A percentile compares a stretch with the other conserved stretches of the same genome.
Evolutionary conservation across 805 yeast species (phyloP).

Genomic region (Sporopachydermia quercuum): DNA sequence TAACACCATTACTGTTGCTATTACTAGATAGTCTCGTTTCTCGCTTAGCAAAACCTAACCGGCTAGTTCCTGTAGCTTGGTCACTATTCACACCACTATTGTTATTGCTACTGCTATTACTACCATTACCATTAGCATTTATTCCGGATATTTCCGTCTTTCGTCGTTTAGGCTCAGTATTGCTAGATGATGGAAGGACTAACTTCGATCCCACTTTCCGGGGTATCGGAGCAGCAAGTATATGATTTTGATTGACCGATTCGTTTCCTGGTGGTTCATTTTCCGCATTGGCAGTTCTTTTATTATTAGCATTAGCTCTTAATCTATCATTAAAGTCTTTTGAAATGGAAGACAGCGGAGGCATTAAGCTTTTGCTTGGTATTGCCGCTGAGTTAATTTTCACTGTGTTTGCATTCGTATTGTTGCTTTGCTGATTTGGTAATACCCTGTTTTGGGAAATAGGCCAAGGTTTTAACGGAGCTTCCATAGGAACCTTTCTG

Average conservation of each 20-base stretch:
- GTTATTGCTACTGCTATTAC: slow-evolving; percentile 9
- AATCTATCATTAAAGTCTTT: background rate
- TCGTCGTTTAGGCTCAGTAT: slow-evolving; percentile 14
- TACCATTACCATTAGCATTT: slow-evolving; percentile 7
- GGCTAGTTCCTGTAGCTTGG: slow-evolving; percentile 11
- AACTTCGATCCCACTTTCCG: slow-evolving; percentile 9
- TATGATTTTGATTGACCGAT: slow-evolving; percentile 6
- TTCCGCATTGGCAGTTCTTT: background rate
- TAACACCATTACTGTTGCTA: slow-evolving; percentile 5
- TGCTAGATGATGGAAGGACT: slow-evolving; percentile 1
- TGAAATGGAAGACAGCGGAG: background rate
- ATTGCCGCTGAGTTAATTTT: too few species aligned
- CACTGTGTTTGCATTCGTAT: background rate
- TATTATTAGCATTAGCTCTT: background rate
- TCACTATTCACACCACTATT: slow-evolving; percentile 16
- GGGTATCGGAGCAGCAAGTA: too few species aligned
- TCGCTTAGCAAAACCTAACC: slow-evolving; percentile 13
- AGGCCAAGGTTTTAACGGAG: slow-evolving; percentile 2
- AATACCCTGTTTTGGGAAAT: background rate
- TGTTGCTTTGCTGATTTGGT: background rate
- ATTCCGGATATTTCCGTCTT: slow-evolving; percentile 12
- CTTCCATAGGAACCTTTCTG: background rate
- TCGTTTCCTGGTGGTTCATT: background rate
- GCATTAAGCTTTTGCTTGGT: too few species aligned
- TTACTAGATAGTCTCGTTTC: slow-evolving; percentile 9